Base-by-base conservation (phyloP, 2,329 filamentous ascomycete genomes). In the Aspergillus floridensis region DNA sequence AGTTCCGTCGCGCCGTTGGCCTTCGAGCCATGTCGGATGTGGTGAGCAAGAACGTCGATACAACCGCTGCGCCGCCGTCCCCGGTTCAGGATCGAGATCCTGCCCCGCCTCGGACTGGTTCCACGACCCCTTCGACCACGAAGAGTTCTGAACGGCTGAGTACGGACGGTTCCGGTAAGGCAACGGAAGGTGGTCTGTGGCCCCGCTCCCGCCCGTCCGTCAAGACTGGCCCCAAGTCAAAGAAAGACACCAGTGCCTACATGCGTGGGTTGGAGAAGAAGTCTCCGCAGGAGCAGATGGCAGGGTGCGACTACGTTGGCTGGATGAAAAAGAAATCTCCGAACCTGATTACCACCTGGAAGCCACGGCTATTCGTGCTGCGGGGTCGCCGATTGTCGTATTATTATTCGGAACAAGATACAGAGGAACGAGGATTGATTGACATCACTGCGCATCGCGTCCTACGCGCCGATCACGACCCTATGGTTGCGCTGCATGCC, bases 251-350 rank as follows among this genome's bases (percentile, higher is more conserved):
- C 0, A 97, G 93, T 70, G 95, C 95, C 0, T 99, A 98, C 76
- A 91, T 88, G 19, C 88, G 91, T 31, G 95, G 95, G 0, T 79
- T 98, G 46, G 84, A 90, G 67, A 92, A 93, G 75, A 89, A 93
- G 61, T 79, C 85, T 0, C 95, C 95, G 0, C 82, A 87, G 57
- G 91, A 96, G 72, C 92, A 93, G 61, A 95, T 96, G 76, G 80
- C 87, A 62, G 87, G 86, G 62, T 93, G 92, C 57, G 93, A 99
- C 71, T 98, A 96, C 74, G 93, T 89, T 69, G 95, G 95, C 1
- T 99, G 95, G 95, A 99, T 99, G 95, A 98, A 95, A 82, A 99
- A 99, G 83, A 93, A 96, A 77, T 96, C 92, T 60, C 93, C 92
- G 1, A 95, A 93, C 70, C 81, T 98, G 35, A 96, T 99, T 88